Conservation (phyloP, 169 alveolate genomes). For the Eimeria praecox region DNA sequence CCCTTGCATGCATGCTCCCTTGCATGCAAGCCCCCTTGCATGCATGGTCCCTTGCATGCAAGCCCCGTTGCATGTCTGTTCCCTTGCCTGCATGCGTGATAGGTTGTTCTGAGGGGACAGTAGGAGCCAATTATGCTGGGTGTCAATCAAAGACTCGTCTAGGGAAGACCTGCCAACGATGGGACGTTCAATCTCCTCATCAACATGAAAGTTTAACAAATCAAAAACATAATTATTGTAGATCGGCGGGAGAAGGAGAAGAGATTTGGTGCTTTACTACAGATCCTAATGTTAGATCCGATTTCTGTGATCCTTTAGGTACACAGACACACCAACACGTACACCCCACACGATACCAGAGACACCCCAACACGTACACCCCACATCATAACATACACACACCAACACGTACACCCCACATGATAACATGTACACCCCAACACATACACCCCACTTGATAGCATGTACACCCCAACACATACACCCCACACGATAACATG, state of each 20-base stretch:
- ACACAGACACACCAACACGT: background rate
- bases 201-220: constrained; percentile 8
- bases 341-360: background rate
- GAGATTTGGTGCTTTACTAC: constrained; percentile 71
- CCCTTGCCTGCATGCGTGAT: background rate
- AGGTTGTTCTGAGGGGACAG: constrained; percentile 38
- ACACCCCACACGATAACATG: too few relatives aligned
- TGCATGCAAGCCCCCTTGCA: background rate
- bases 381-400: background rate
- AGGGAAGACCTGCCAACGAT: constrained; percentile 60
- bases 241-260: constrained; percentile 27
- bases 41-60: background rate
- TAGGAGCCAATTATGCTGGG: constrained; percentile 23
- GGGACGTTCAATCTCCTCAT: constrained; percentile 71
- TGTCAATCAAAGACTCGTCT: constrained; percentile 72
- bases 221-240: constrained; percentile 61
- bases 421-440: too few relatives aligned
- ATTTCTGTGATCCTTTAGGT: constrained; percentile 79
- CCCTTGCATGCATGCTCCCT: background rate
- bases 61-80: background rate
- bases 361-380: too few relatives aligned
- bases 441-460: too few relatives aligned
- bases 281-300: constrained; percentile 70
- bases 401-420: too few relatives aligned
- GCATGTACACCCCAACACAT: too few relatives aligned